Conservation (phyloP, 108 stramenopile species). For the Skeletonema tropicum region DNA sequence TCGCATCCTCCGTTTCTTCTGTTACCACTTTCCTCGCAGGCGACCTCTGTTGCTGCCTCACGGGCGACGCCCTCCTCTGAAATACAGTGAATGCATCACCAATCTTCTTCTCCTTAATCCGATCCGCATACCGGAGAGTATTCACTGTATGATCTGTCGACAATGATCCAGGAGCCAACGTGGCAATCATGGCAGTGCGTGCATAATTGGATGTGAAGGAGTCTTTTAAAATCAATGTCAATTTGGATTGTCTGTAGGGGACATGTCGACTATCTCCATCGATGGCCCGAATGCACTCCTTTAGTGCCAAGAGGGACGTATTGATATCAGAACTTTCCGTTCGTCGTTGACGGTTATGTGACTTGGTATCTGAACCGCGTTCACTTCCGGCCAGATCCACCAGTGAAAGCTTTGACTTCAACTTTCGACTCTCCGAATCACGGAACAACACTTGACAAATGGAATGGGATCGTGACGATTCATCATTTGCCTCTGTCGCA, state of each 20-base stretch:
- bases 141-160: conserved; percentile 97
- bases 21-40: conserved; percentile 1
- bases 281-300: conserved; percentile 97
- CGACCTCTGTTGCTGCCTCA: conserved; percentile 12
- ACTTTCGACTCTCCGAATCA: conserved; percentile 52
- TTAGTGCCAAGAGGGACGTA: conserved; percentile 93
- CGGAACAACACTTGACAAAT: conserved; percentile 95
- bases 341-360: conserved; percentile 92
- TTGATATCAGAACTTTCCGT: conserved; percentile 98
- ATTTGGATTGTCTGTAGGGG: conserved; percentile 98
- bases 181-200: conserved; percentile 98
- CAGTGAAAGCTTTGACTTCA: conserved; percentile 89
- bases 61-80: conserved; percentile 16
- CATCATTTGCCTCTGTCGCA: conserved; percentile 93
- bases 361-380: conserved; percentile 94
- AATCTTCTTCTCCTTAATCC: conserved; percentile 89
- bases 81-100: conserved; percentile 4
- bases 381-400: conserved; percentile 98
- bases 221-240: conserved; percentile 97
- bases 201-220: conserved; percentile 91
- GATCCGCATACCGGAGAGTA: conserved; percentile 96
- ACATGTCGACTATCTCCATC: conserved; percentile 85
- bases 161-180: conserved; percentile 90
- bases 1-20: not conserved
- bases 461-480: conserved; percentile 94